Evolutionary conservation across 73 alveolate species (phyloP).

Genomic region (Strombidium stylifer): DNA sequence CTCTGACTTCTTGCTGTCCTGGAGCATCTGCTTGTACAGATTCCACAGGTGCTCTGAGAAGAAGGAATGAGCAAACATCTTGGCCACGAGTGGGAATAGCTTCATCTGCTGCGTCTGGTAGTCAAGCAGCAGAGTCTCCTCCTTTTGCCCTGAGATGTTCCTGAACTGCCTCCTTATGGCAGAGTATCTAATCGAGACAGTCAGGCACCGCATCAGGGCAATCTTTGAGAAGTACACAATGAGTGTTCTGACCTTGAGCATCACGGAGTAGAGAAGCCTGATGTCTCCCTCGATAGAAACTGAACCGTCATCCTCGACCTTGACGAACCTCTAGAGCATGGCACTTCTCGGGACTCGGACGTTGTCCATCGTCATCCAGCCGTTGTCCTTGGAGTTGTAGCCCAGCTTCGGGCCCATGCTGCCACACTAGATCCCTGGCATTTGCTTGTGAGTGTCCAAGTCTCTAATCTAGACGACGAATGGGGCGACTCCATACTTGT

Average conservation of each 20-base stretch:
- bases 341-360: conserved; percentile 83
- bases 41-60: not conserved
- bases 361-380: conserved; percentile 72
- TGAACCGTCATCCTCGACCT: conserved; percentile 67
- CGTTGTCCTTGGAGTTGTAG: conserved; percentile 84
- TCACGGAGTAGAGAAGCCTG: conserved; percentile 75
- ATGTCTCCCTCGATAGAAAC: conserved; percentile 57
- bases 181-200: conserved; percentile 67
- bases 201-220: conserved; percentile 52
- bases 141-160: conserved; percentile 45
- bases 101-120: conserved; percentile 78
- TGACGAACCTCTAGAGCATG: conserved; percentile 80
- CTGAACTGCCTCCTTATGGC: conserved; percentile 68
- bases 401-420: conserved; percentile 96
- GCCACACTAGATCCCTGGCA: conserved; percentile 86
- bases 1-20: conserved; percentile 1
- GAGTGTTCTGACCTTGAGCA: conserved; percentile 64
- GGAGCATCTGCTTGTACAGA: not conserved
- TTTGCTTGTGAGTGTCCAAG: conserved; percentile 57
- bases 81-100: conserved; percentile 62
- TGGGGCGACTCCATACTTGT: conserved; percentile 83
- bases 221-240: conserved; percentile 48
- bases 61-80: conserved; percentile 45
- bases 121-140: conserved; percentile 64
- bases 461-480: conserved; percentile 85